Conservation (phyloP, 495 filamentous ascomycete species). For the Terfezia claveryi region DNA sequence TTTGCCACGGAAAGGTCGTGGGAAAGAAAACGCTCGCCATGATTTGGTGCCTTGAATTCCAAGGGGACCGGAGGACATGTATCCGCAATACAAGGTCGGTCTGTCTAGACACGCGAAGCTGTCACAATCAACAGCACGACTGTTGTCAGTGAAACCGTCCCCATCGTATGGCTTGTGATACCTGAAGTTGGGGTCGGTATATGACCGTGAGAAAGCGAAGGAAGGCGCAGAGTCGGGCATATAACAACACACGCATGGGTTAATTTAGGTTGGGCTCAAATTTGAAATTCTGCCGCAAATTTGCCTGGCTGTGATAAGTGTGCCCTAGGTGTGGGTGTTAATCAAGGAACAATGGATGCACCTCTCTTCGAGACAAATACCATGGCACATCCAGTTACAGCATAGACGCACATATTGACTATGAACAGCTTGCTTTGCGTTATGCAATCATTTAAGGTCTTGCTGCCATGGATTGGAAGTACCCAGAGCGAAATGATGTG, state of each 20-base stretch:
- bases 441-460: too few relatives aligned
- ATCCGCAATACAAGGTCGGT: background rate
- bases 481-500: too few relatives aligned
- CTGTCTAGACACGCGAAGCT: background rate
- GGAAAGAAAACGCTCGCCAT: background rate
- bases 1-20: background rate
- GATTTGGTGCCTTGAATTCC: background rate
- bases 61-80: background rate
- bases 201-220: background rate
- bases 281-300: background rate
- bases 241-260: background rate
- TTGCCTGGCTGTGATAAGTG: background rate
- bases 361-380: background rate
- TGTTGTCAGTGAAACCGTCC: background rate
- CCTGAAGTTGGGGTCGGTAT: background rate
- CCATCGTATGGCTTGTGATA: background rate
- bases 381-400: background rate
- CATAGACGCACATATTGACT: background rate
- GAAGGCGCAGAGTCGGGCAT: background rate
- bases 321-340: background rate
- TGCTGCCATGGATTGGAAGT: too few relatives aligned
- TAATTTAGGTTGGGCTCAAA: background rate
- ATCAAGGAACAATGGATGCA: background rate
- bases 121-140: background rate
- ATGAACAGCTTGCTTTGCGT: too few relatives aligned